A percentile compares a stretch with the other conserved stretches of the same genome.
Evolutionary conservation across 2,329 filamentous ascomycete species (phyloP).

Genomic region (Diaporthe nobilis): DNA sequence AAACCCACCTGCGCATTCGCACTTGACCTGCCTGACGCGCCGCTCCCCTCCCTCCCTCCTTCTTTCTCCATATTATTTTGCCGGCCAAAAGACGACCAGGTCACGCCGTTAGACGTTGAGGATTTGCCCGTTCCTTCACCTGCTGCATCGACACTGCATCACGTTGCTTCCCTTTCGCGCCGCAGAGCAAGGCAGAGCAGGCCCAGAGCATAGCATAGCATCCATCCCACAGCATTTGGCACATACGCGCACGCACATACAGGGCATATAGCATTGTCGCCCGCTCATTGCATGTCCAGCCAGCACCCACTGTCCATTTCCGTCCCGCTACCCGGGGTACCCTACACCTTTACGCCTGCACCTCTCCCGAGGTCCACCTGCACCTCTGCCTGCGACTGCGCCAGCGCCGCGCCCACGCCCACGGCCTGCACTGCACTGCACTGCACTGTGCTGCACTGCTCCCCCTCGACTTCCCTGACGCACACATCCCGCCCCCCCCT

Average conservation of each 20-base stretch:
- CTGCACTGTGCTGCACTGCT: conserved; percentile 17
- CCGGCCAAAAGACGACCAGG: conserved; percentile 1
- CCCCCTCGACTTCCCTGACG: conserved; percentile 29
- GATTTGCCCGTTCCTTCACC: conserved; percentile 11
- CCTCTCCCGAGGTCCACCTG: conserved; percentile 17
- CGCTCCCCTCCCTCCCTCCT: not conserved
- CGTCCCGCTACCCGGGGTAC: not conserved
- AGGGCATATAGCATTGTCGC: conserved; percentile 3
- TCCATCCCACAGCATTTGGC: conserved; percentile 12
- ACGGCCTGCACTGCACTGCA: conserved; percentile 7
- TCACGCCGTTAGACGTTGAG: not conserved
- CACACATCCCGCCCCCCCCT: conserved; percentile 29
- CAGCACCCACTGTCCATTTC: conserved; percentile 9
- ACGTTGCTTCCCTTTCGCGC: conserved; percentile 14
- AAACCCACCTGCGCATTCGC: conserved; percentile 1
- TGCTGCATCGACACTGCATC: conserved; percentile 19
- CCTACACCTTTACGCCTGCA: conserved; percentile 5
- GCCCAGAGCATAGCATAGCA: conserved; percentile 9
- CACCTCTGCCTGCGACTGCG: conserved; percentile 5
- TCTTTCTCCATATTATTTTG: conserved; percentile 20
- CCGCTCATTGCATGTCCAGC: conserved; percentile 24
- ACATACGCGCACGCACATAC: not conserved
- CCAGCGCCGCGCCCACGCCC: not conserved
- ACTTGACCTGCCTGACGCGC: not conserved
- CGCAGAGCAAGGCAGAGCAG: not conserved